Conservation (phyloP, 208 protist species). For the Acanthamoeba triangularis region DNA sequence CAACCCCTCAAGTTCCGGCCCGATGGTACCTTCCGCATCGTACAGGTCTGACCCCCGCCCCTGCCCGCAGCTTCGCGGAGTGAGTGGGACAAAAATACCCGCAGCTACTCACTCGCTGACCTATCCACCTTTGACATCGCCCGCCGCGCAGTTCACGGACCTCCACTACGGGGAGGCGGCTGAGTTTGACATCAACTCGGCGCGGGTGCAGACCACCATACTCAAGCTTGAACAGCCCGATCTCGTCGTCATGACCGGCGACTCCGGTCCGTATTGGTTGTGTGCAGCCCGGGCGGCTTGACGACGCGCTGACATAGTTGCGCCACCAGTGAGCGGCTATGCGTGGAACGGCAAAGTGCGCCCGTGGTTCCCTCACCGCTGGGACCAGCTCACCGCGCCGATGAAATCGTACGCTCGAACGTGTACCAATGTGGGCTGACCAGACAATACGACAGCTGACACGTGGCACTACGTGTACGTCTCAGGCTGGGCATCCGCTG, state of each 20-base stretch:
- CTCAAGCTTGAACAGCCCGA: conserved; percentile 3
- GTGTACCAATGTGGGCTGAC: not conserved
- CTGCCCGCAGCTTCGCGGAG: not conserved
- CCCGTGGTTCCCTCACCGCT: not conserved
- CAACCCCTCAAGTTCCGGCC: not conserved
- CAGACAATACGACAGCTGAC: too few species aligned
- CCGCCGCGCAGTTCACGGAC: not conserved
- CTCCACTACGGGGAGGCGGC: not conserved
- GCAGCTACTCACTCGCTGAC: not conserved
- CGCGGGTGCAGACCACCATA: not conserved
- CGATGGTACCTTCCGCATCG: not conserved
- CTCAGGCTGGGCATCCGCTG: not conserved
- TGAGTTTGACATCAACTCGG: not conserved
- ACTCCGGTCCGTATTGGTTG: not conserved
- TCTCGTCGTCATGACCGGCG: conserved; percentile 22
- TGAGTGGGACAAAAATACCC: not conserved
- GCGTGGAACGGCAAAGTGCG: not conserved
- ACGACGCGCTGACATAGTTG: not conserved
- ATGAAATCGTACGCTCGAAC: not conserved
- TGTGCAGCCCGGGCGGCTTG: not conserved
- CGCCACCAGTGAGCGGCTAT: not conserved
- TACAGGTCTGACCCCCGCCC: not conserved
- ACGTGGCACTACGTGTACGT: not conserved
- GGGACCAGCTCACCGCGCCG: not conserved
- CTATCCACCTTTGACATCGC: not conserved